Percentiles rank a stretch among this genome's conserved stretches.
phyloP scores from a whole-genome alignment of 768 basidiomycete species.

The Psilocybe subaeruginosa region DNA sequence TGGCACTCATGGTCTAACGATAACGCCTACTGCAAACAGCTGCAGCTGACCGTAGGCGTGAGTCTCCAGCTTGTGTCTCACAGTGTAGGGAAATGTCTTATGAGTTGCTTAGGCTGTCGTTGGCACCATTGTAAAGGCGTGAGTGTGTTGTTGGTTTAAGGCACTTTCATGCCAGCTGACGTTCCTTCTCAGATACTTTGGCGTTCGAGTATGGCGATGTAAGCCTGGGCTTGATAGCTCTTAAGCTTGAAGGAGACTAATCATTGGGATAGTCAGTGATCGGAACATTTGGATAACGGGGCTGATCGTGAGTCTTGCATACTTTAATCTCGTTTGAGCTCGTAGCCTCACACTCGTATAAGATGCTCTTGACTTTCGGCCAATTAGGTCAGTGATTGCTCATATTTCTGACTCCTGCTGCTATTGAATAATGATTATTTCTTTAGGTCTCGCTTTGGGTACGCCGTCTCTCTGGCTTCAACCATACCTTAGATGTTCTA shows the following conservation, averaged over 20 bases:
- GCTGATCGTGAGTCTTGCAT: slow-evolving; percentile 47
- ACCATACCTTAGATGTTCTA: background rate
- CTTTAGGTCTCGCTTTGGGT: slow-evolving; percentile 43
- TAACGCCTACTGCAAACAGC: slow-evolving; percentile 26
- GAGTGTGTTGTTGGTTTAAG: slow-evolving; percentile 10
- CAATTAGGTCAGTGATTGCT: slow-evolving; percentile 46
- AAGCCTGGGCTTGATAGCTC: slow-evolving; percentile 18
- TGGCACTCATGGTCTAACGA: background rate
- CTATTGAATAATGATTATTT: background rate
- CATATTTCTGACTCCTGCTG: background rate
- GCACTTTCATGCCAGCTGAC: slow-evolving; percentile 26
- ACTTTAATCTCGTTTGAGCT: background rate
- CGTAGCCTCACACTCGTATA: background rate
- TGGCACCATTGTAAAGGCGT: slow-evolving; percentile 59
- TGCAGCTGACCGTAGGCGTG: slow-evolving; percentile 50
- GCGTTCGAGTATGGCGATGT: slow-evolving; percentile 70
- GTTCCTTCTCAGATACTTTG: slow-evolving; percentile 46
- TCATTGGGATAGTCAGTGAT: slow-evolving; percentile 50
- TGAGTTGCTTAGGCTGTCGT: slow-evolving; percentile 46
- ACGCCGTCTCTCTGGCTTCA: slow-evolving; percentile 6
- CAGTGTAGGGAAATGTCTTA: background rate
- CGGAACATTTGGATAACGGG: slow-evolving; percentile 55
- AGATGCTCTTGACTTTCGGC: slow-evolving; percentile 50
- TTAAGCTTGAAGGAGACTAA: slow-evolving; percentile 1
- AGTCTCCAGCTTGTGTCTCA: slow-evolving; percentile 16